A percentile compares a stretch with the other conserved stretches of the same genome.
These are phyloP conservation scores for Thalassiosira hispida DNA, from an alignment of 352 stramenopile species.

Conservation along the genomic window DNA sequence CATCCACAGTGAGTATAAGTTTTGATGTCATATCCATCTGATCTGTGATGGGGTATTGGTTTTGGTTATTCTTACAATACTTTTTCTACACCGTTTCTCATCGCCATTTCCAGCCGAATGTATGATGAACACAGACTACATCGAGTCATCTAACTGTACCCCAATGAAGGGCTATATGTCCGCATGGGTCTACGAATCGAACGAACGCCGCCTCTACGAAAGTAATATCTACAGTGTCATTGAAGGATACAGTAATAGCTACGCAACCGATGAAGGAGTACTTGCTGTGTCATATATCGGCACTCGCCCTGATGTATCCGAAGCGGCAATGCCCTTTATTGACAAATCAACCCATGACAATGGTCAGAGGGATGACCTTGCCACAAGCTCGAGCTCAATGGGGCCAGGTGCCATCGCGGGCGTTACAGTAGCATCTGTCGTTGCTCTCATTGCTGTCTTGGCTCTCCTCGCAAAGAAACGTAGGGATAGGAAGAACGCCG, in stretches of 20 bases:
- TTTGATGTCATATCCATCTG: background rate
- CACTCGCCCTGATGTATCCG: background rate
- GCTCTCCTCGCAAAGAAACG: constrained; percentile 2
- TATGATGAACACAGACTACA: background rate
- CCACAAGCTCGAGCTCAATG: background rate
- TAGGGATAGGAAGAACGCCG: background rate
- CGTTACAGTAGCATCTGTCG: background rate
- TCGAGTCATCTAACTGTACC: constrained; percentile 7
- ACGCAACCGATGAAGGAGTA: constrained; percentile 11
- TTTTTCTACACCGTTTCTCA: background rate
- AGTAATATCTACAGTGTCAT: constrained; percentile 13
- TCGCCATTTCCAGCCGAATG: constrained; percentile 9
- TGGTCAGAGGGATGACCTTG: background rate
- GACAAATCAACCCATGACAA: background rate
- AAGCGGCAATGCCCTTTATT: background rate
- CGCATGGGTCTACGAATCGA: constrained; percentile 12
- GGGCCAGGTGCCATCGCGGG: constrained; percentile 5
- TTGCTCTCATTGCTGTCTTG: constrained; percentile 10
- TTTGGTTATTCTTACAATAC: background rate
- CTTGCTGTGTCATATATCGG: constrained; percentile 16
- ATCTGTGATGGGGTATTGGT: background rate
- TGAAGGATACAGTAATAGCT: constrained; percentile 18
- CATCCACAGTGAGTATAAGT: constrained; percentile 16
- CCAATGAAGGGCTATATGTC: constrained; percentile 30
- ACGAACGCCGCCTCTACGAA: background rate